These are phyloP conservation scores for Phytophthora multivora DNA, from an alignment of 352 stramenopile genomes.

Conservation along the genomic window DNA sequence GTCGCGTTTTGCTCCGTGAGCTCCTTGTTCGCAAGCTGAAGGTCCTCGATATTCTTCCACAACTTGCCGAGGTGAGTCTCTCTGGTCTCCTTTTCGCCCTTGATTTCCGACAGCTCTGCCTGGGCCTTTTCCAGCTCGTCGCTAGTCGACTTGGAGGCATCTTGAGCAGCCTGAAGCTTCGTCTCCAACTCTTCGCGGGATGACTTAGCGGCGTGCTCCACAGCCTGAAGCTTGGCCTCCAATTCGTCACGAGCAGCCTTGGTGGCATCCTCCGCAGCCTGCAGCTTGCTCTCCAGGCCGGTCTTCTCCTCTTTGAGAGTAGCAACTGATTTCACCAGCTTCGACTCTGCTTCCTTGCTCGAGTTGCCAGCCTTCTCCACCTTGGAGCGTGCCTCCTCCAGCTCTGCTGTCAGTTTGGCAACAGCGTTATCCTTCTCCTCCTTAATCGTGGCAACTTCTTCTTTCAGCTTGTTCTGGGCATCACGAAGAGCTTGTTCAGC, in stretches of 20 bases:
- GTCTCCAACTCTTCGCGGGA: slow-evolving; percentile 6
- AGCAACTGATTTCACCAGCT: slow-evolving; percentile 27
- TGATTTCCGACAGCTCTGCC: slow-evolving; percentile 30
- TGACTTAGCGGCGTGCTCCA: slow-evolving; percentile 1
- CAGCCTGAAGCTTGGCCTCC: slow-evolving; percentile 7
- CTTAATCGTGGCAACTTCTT: slow-evolving; percentile 18
- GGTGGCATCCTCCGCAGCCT: slow-evolving; percentile 16
- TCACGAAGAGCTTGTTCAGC: slow-evolving; percentile 27
- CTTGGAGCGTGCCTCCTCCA: slow-evolving; percentile 30
- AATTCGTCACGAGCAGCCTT: slow-evolving; percentile 21
- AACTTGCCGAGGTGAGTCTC: slow-evolving; percentile 60
- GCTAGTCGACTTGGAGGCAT: slow-evolving; percentile 14
- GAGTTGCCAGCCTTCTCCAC: slow-evolving; percentile 17
- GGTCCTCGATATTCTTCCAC: slow-evolving; percentile 57
- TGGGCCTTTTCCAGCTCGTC: slow-evolving; percentile 37
- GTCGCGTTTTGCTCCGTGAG: slow-evolving; percentile 48
- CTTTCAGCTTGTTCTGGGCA: slow-evolving; percentile 32
- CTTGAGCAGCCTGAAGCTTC: slow-evolving; percentile 11
- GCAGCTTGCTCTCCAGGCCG: slow-evolving; percentile 19
- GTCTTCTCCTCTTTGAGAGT: slow-evolving; percentile 26
- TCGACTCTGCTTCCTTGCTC: slow-evolving; percentile 15
- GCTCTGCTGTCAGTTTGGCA: slow-evolving; percentile 36
- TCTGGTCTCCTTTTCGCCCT: slow-evolving; percentile 45
- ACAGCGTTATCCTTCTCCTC: slow-evolving; percentile 31
- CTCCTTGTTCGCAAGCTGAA: slow-evolving; percentile 52